Conservation (phyloP, 2,329 filamentous ascomycete genomes). For the Setomelanomma holmii region DNA sequence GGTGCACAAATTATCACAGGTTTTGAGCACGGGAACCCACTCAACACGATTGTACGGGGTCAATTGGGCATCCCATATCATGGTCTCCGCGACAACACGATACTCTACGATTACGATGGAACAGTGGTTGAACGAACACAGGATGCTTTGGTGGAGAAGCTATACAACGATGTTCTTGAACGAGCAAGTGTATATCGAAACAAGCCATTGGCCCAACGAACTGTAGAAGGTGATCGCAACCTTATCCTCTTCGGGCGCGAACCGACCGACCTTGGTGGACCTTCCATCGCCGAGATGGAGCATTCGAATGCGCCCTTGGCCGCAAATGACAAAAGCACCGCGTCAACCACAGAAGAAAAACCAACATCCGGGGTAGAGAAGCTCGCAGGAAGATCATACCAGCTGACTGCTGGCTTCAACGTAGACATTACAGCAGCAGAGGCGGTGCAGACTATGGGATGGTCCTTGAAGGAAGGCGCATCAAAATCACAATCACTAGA, state of each 20-base stretch:
- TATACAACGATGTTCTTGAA: constrained; percentile 95
- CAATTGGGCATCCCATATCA: constrained; percentile 90
- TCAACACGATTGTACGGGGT: constrained; percentile 88
- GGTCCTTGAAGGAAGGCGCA: constrained; percentile 72
- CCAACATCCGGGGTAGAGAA: constrained; percentile 62
- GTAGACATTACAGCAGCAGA: constrained; percentile 76
- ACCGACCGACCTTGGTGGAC: constrained; percentile 61
- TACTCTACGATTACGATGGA: constrained; percentile 86
- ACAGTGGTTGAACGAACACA: constrained; percentile 77
- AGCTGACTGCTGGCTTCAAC: constrained; percentile 70
- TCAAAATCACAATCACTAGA: constrained; percentile 71
- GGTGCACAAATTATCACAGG: constrained; percentile 98
- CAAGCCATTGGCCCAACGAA: constrained; percentile 71
- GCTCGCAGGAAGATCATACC: constrained; percentile 74
- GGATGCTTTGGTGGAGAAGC: constrained; percentile 84
- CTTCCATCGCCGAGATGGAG: constrained; percentile 76
- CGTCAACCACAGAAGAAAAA: constrained; percentile 49
- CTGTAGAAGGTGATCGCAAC: constrained; percentile 81
- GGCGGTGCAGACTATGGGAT: constrained; percentile 82
- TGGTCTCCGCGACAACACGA: constrained; percentile 77
- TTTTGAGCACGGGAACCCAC: constrained; percentile 92
- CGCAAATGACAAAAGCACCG: constrained; percentile 57
- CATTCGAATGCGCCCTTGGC: constrained; percentile 63
- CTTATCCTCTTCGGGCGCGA: constrained; percentile 85
- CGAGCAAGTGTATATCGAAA: constrained; percentile 90